A percentile compares a stretch with the other conserved stretches of the same genome.
These are phyloP conservation scores for Kodamaea leandrae DNA, from an alignment of 805 yeast species.

Conservation along the genomic window DNA sequence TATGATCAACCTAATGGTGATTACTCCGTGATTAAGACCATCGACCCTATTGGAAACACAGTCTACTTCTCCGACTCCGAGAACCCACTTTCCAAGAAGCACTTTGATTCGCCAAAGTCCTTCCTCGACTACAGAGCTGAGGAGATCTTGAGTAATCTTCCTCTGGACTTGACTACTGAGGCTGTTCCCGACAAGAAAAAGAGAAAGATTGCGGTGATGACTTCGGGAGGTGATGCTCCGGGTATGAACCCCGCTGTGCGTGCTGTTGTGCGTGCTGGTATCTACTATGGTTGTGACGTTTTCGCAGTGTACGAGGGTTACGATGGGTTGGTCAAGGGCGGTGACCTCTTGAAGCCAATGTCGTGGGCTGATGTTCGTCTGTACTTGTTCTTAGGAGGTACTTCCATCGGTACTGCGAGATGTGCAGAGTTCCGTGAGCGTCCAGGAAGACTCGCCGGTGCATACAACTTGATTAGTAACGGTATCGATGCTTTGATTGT, in stretches of 20 bases:
- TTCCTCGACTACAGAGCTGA: slow-evolving; percentile 25
- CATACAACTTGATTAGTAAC: slow-evolving; percentile 60
- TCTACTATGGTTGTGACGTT: slow-evolving; percentile 60
- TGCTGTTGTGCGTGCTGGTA: slow-evolving; percentile 69
- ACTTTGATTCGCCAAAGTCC: slow-evolving; percentile 24
- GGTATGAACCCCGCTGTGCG: slow-evolving; percentile 79
- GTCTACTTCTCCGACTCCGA: slow-evolving; percentile 26
- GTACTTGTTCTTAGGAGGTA: slow-evolving; percentile 70
- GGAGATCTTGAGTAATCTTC: slow-evolving; percentile 20
- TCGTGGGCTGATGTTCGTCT: slow-evolving; percentile 73
- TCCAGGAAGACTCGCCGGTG: slow-evolving; percentile 61
- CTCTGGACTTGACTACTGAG: slow-evolving; percentile 2
- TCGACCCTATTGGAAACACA: slow-evolving; percentile 38
- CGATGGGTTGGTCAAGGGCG: slow-evolving; percentile 69
- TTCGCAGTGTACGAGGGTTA: slow-evolving; percentile 74
- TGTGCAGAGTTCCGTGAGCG: slow-evolving; percentile 66
- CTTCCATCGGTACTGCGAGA: slow-evolving; percentile 77
- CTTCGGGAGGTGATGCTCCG: slow-evolving; percentile 81
- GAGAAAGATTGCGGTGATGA: slow-evolving; percentile 69
- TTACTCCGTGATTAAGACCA: slow-evolving; percentile 8
- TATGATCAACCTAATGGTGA: background rate
- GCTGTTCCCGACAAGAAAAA: slow-evolving; percentile 1
- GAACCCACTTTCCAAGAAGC: slow-evolving; percentile 19
- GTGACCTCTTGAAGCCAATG: slow-evolving; percentile 58
- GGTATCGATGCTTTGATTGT: slow-evolving; percentile 79